Evolutionary conservation across 176 grass and related monocot species (phyloP).

Genomic region (Puya raimondii): DNA sequence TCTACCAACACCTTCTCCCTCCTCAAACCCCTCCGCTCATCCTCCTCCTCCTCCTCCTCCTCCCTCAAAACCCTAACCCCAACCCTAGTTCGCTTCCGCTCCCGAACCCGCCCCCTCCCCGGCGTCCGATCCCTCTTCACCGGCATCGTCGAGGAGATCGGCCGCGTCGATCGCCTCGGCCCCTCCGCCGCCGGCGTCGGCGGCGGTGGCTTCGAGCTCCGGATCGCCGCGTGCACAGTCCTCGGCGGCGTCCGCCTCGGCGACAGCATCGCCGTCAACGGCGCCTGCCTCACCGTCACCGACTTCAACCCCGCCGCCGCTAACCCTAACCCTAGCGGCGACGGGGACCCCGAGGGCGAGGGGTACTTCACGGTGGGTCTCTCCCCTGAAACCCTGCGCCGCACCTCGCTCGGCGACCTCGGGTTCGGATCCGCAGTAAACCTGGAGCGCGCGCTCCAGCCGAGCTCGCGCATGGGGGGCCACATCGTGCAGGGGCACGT

Average conservation of each 20-base stretch:
- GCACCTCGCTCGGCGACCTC: conserved; percentile 50
- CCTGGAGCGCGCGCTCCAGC: conserved; percentile 71
- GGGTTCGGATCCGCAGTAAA: conserved; percentile 45
- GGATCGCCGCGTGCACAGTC: conserved; percentile 43
- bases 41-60: conserved; percentile 15
- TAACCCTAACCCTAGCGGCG: no score
- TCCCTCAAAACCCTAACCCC: conserved; percentile 21
- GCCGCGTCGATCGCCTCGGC: conserved; percentile 44
- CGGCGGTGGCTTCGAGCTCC: conserved; percentile 42
- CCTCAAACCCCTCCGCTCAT: conserved; percentile 4
- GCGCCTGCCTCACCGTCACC: conserved; percentile 82
- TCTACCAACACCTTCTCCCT: not conserved
- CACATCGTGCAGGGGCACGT: conserved; percentile 94
- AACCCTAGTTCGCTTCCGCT: conserved; percentile 19
- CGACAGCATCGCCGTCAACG: conserved; percentile 75
- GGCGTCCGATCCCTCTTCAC: conserved; percentile 58
- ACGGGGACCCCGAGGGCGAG: no score
- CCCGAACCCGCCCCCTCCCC: conserved; percentile 10
- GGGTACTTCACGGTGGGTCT: conserved; percentile 59
- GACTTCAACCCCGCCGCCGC: conserved; percentile 38
- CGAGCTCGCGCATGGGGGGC: conserved; percentile 66
- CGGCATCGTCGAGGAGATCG: conserved; percentile 90
- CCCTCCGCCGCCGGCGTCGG: conserved; percentile 20
- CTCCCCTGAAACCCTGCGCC: conserved; percentile 73
- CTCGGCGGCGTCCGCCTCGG: conserved; percentile 61